phyloP scores from a whole-genome alignment of 768 basidiomycete species.

The Brasilioporus rufonigricans region DNA sequence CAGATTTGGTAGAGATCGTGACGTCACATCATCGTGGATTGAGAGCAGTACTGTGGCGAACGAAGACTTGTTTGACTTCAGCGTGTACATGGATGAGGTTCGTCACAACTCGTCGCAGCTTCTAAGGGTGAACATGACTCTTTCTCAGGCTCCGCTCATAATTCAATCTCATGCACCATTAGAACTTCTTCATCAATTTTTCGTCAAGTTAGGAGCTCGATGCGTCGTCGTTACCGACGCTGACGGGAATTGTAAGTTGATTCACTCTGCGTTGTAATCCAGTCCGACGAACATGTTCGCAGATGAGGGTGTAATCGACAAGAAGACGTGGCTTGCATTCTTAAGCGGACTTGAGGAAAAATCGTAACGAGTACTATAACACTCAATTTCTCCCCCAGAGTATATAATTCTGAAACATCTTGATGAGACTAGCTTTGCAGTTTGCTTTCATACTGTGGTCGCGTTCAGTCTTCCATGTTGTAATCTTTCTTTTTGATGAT shows the following conservation, averaged over 20 bases:
- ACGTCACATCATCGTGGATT: conserved; percentile 53
- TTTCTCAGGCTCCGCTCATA: conserved; percentile 75
- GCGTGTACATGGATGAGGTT: conserved; percentile 89
- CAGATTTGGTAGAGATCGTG: conserved; percentile 36
- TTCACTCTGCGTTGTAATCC: not conserved
- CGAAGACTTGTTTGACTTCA: conserved; percentile 73
- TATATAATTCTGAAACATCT: not conserved
- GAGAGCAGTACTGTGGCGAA: conserved; percentile 31
- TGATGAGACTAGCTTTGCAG: not conserved
- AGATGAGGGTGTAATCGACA: conserved; percentile 92
- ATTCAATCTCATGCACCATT: conserved; percentile 83
- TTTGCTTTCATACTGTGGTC: not conserved
- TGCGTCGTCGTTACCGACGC: conserved; percentile 84
- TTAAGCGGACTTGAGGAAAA: conserved; percentile 72
- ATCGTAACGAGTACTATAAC: conserved; percentile 11
- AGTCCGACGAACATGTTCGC: not conserved
- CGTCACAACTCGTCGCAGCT: conserved; percentile 2
- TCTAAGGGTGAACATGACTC: not conserved
- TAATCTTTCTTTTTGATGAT: no score
- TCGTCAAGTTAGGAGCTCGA: conserved; percentile 89
- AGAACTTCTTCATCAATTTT: conserved; percentile 91
- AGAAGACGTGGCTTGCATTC: conserved; percentile 92
- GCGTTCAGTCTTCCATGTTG: not conserved
- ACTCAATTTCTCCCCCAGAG: not conserved
- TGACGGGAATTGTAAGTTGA: conserved; percentile 71